Conservation (phyloP, 345 rosid genomes). For the Isatis tinctoria region DNA sequence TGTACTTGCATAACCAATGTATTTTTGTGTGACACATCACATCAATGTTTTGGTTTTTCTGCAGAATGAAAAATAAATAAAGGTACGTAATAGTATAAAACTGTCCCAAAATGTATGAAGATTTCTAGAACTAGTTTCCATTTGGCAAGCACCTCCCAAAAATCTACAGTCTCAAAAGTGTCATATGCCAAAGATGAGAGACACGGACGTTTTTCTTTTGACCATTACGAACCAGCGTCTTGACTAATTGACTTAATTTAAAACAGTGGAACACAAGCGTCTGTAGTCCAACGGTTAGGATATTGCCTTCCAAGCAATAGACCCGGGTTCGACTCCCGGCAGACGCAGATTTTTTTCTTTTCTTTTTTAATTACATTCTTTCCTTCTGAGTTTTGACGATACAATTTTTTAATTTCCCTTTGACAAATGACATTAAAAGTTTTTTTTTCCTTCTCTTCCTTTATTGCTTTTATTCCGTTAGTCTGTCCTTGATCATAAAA, state of each 20-base stretch:
- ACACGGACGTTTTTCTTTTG: background rate
- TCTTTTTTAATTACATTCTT: background rate
- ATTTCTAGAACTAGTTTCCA: background rate
- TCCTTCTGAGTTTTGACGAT: too few relatives aligned
- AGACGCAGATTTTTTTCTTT: constrained; percentile 36
- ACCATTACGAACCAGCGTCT: background rate
- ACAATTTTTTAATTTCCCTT: background rate
- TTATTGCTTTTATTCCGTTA: background rate
- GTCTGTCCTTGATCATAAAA: background rate
- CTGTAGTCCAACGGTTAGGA: constrained; percentile 57
- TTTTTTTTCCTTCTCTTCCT: background rate
- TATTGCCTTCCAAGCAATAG: constrained; percentile 90
- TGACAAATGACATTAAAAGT: background rate
- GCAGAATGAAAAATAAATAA: background rate
- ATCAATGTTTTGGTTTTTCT: background rate
- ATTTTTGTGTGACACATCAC: background rate
- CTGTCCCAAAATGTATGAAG: background rate
- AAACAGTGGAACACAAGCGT: background rate
- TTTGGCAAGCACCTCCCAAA: background rate
- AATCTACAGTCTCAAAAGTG: background rate
- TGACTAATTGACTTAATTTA: background rate
- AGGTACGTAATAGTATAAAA: background rate
- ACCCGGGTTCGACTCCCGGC: constrained; percentile 96
- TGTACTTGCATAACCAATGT: background rate
- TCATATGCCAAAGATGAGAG: background rate